These are phyloP conservation scores for Odontarrhena argentea DNA, from an alignment of 345 rosid genomes.

Conservation along the genomic window DNA sequence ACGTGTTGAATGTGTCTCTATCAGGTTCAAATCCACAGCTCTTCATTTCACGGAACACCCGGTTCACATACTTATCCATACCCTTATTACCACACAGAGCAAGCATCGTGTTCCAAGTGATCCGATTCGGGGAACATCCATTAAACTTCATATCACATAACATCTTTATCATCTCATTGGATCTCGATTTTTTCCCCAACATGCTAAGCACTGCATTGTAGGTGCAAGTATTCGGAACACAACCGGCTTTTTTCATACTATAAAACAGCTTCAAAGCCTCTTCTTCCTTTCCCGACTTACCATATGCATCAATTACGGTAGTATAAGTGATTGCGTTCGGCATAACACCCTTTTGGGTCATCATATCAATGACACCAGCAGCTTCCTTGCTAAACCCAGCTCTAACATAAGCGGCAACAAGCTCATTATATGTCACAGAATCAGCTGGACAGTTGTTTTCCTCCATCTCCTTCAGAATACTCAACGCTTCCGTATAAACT, in stretches of 20 bases:
- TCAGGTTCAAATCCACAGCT: slow-evolving; percentile 89
- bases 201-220: slow-evolving; percentile 78
- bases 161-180: slow-evolving; percentile 72
- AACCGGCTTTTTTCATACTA: slow-evolving; percentile 73
- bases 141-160: slow-evolving; percentile 72
- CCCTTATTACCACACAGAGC: slow-evolving; percentile 72
- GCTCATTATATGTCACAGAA: slow-evolving; percentile 84
- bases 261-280: slow-evolving; percentile 66
- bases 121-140: slow-evolving; percentile 82
- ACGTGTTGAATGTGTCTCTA: slow-evolving; percentile 83
- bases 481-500: slow-evolving; percentile 64
- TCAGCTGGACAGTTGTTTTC: slow-evolving; percentile 68
- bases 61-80: slow-evolving; percentile 66
- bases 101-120: slow-evolving; percentile 95
- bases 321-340: slow-evolving; percentile 88
- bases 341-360: slow-evolving; percentile 65
- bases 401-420: slow-evolving; percentile 79
- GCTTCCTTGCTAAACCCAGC: slow-evolving; percentile 84
- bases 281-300: slow-evolving; percentile 69
- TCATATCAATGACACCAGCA: slow-evolving; percentile 67
- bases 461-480: slow-evolving; percentile 85
- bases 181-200: slow-evolving; percentile 73
- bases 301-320: slow-evolving; percentile 80
- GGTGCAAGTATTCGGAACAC: slow-evolving; percentile 82
- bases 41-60: slow-evolving; percentile 78